Evolutionary conservation across 306 rosid genomes (phyloP), one percentile per base, ranked within the genome.

Genomic region (Astragalus glycyphyllos): DNA sequence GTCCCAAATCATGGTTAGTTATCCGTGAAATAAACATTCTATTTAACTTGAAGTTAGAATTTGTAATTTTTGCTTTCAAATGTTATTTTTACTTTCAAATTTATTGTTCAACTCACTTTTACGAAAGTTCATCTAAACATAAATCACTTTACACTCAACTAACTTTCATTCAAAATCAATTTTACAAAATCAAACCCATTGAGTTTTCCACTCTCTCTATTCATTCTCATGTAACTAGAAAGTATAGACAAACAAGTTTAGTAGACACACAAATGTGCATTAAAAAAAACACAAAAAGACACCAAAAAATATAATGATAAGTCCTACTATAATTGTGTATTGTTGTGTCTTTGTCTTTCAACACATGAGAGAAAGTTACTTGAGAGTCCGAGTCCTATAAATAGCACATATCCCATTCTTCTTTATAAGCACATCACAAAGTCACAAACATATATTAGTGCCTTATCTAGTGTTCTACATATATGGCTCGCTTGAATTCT

Each of bases 401-500:
- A 78, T 82, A 78, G 68, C 67, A 42, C 38, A 73, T 4, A 49
- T 35, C 0, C 4, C 55, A 48, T 32, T 60, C 41, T 40, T 65
- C 34, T 63, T 32, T 58, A 2, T 68, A 38, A 48, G 11, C 47
- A 11, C 10, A 66, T 65, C 63, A 35, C 63, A 71, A 72, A 72
- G 5, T n/a, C 67, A 58, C 38, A 38, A 49, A 70, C 67, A 51
- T 48, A 45, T 16, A 47, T 34, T 20, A 20, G 23, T 20, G 1
- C 23, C 23, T 32, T 49, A 10, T 8, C 53, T 51, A 53, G 49
- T 51, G 23, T 13, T 57, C 62, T 64, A 23, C 57, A 78, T 64
- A 23, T 49, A 78, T 81, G 81, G 76, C 78, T 82, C 78, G 72
- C 26, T 57, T 74, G 40, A 65, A 57, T 31, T 41, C 32, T 15